Evolutionary conservation across 2,329 filamentous ascomycete species (phyloP).

Genomic region (Lachnellula suecica): DNA sequence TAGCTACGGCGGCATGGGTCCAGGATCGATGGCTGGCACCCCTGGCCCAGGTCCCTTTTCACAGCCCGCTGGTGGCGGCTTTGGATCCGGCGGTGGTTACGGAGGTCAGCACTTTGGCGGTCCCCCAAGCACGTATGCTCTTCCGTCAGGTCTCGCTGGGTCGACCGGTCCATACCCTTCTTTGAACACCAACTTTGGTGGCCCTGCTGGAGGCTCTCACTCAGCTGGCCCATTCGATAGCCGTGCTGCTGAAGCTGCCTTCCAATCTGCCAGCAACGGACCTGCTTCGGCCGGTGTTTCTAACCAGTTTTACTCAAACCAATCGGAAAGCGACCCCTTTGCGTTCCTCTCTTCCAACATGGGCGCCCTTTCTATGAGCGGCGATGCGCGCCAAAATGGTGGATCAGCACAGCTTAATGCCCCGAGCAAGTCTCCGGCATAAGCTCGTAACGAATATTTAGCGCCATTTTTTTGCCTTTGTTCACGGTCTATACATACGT

Average conservation of each 20-base stretch:
- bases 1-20: slow-evolving; percentile 81
- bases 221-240: slow-evolving; percentile 88
- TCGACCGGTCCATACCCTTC: slow-evolving; percentile 78
- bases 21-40: slow-evolving; percentile 81
- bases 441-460: slow-evolving; percentile 21
- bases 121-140: slow-evolving; percentile 82
- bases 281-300: slow-evolving; percentile 74
- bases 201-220: slow-evolving; percentile 74
- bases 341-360: slow-evolving; percentile 77
- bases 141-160: slow-evolving; percentile 82
- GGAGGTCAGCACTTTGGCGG: slow-evolving; percentile 80
- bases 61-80: slow-evolving; percentile 65
- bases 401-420: slow-evolving; percentile 32
- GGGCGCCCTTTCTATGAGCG: slow-evolving; percentile 68
- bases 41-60: slow-evolving; percentile 77
- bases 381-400: slow-evolving; percentile 63
- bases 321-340: slow-evolving; percentile 72
- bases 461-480: slow-evolving; percentile 25
- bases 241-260: slow-evolving; percentile 89
- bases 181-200: slow-evolving; percentile 77
- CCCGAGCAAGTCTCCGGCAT: slow-evolving; percentile 36
- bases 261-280: slow-evolving; percentile 83
- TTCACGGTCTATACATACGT: slow-evolving; percentile 29
- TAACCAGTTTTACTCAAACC: slow-evolving; percentile 63
- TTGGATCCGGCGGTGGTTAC: slow-evolving; percentile 63